These are phyloP conservation scores for Colletotrichum magnum DNA, from an alignment of 2,329 filamentous ascomycete genomes.

Conservation along the genomic window DNA sequence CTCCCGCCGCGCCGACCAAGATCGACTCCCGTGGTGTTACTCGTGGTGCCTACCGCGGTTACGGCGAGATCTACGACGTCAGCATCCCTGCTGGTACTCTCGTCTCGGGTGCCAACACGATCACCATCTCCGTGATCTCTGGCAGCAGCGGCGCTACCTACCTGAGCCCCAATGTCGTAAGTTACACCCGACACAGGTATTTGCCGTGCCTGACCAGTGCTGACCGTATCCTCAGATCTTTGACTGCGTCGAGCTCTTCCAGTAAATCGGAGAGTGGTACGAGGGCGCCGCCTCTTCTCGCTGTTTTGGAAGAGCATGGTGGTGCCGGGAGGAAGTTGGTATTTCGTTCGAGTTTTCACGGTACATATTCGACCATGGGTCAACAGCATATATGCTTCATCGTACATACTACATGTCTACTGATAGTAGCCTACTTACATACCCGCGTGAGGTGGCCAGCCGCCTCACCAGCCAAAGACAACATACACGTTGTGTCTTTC, in stretches of 20 bases:
- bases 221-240: slow-evolving; percentile 33
- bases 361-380: slow-evolving; percentile 30
- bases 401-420: slow-evolving; percentile 26
- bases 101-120: slow-evolving; percentile 72
- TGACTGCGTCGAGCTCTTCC: slow-evolving; percentile 41
- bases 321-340: too few relatives aligned
- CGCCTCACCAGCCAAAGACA: slow-evolving; percentile 12
- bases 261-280: neutral
- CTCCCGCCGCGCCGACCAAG: slow-evolving; percentile 70
- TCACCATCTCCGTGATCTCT: slow-evolving; percentile 71
- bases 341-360: slow-evolving; percentile 20
- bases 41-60: slow-evolving; percentile 74
- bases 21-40: slow-evolving; percentile 77
- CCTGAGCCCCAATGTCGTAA: slow-evolving; percentile 70
- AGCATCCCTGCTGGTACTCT: slow-evolving; percentile 72
- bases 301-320: neutral
- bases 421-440: slow-evolving; percentile 1
- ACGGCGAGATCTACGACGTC: slow-evolving; percentile 75
- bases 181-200: neutral
- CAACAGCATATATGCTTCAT: slow-evolving; percentile 27
- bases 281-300: too few relatives aligned
- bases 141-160: slow-evolving; percentile 69
- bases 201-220: neutral
- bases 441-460: slow-evolving; percentile 19
- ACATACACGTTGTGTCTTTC: neutral